Evolutionary conservation across 495 filamentous ascomycete species (phyloP), one percentile per base, ranked within the genome.

Genomic region (Xylaria cubensis): DNA sequence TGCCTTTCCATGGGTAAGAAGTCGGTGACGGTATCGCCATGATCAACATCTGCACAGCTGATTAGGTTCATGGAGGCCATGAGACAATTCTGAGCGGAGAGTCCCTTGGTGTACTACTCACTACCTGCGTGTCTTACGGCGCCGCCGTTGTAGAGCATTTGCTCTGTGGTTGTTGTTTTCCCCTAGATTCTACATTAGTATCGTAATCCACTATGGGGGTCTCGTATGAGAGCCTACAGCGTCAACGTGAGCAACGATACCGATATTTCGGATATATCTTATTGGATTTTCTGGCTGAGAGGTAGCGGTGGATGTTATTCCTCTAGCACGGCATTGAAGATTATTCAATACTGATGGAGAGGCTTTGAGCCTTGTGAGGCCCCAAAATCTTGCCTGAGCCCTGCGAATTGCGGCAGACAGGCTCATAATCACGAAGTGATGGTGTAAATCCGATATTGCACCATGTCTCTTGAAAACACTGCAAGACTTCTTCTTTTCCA

Each of bases 161-260:
- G 94, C 89, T 99, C 97, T 5, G 97, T 98, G 0, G 97, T 99
- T 0, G 97, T 99, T 9, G 97, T 99, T 87, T 99, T 99, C 61
- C 97, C 96, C 92, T 94, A 74, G 42, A 36, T 9, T 48, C 24
- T 8, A 6, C 29, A 7, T 72, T 19, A 72, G 63, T 32, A 66
- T 4, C 34, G 4, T 21, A 12, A 36, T 32, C 39, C 34, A 15
- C 36, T 6, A 15, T n/a, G 15, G n/a, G 39, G 6, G 24, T 7
- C 3, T 36, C 48, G 15, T 12, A 9, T 55, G 32, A 51, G 44
- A 8, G 85, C 90, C 66, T 83, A 94, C 92, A 59, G 97, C 97
- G 90, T 98, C 97, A 72, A 98, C 97, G 82, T 99, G 97, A 48
- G 97, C 97, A 80, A 99, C 97, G 72, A 99, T 99, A 50, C 97